A percentile compares a stretch with the other conserved stretches of the same genome.
Conservation (phyloP, 805 yeast genomes). For the Cyberlindnera euphorbiiphila region DNA sequence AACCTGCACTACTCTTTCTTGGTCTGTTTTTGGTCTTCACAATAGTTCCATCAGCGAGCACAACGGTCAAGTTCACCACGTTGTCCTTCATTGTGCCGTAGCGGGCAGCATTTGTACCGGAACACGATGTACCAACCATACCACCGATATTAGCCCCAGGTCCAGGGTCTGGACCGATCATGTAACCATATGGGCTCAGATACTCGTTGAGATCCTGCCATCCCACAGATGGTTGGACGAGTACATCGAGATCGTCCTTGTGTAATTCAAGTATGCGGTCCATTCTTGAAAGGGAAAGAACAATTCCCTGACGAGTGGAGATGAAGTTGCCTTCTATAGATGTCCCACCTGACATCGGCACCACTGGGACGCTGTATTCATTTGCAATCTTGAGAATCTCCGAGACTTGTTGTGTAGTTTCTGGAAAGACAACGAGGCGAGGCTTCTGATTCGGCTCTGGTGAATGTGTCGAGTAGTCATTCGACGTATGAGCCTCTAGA, state of each 20-base stretch:
- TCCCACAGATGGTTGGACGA: slow-evolving; percentile 72
- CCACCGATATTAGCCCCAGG: slow-evolving; percentile 80
- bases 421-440: slow-evolving; percentile 46
- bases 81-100: slow-evolving; percentile 82
- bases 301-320: slow-evolving; percentile 56
- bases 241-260: slow-evolving; percentile 61
- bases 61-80: slow-evolving; percentile 62
- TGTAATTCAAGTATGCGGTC: slow-evolving; percentile 51
- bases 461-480: slow-evolving; percentile 48
- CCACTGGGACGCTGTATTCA: slow-evolving; percentile 50
- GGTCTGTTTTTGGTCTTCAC: slow-evolving; percentile 70
- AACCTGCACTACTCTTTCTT: slow-evolving; percentile 63
- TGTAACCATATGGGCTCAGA: slow-evolving; percentile 40
- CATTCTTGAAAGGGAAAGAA: slow-evolving; percentile 60
- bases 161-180: slow-evolving; percentile 75
- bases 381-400: slow-evolving; percentile 49
- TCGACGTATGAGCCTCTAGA: slow-evolving; percentile 41
- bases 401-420: slow-evolving; percentile 52
- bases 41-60: slow-evolving; percentile 72
- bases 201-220: slow-evolving; percentile 65
- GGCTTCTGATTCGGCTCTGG: slow-evolving; percentile 43
- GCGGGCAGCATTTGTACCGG: slow-evolving; percentile 72
- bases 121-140: slow-evolving; percentile 71
- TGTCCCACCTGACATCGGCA: slow-evolving; percentile 61
- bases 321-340: slow-evolving; percentile 64